phyloP scores from a whole-genome alignment of 108 stramenopile genomes.

The Schizochytrium sp. region DNA sequence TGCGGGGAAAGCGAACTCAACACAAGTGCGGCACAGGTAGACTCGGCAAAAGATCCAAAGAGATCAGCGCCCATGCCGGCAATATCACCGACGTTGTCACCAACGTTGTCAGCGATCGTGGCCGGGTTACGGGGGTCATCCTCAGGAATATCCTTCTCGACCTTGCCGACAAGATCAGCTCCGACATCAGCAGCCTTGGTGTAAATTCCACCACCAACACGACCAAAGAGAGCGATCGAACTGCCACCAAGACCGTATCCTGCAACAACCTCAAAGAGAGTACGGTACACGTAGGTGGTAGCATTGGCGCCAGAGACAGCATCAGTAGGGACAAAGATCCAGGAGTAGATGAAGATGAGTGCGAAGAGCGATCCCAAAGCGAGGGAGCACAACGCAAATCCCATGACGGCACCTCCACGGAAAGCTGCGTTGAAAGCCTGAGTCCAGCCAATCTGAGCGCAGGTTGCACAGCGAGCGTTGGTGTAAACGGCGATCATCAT shows the following conservation, averaged over 20 bases:
- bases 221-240: conserved; percentile 98
- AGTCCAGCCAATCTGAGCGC: conserved; percentile 78
- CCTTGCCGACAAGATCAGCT: conserved; percentile 98
- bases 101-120: conserved; percentile 99
- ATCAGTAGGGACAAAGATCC: conserved; percentile 58
- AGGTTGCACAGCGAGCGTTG: conserved; percentile 91
- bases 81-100: conserved; percentile 98
- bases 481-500: conserved; percentile 98
- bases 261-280: conserved; percentile 91
- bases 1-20: conserved; percentile 77
- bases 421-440: conserved; percentile 90
- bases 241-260: conserved; percentile 97
- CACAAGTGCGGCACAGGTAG: conserved; percentile 95
- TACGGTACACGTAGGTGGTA: conserved; percentile 83
- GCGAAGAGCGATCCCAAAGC: conserved; percentile 90
- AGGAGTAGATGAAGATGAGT: conserved; percentile 82
- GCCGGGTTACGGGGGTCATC: conserved; percentile 99
- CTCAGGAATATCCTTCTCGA: conserved; percentile 97
- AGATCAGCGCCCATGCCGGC: conserved; percentile 99
- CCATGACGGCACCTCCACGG: conserved; percentile 97
- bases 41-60: conserved; percentile 96
- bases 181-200: conserved; percentile 99
- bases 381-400: conserved; percentile 93
- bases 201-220: conserved; percentile 99
- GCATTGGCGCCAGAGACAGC: conserved; percentile 78